phyloP scores from a whole-genome alignment of 208 protist genomes.

The Trypanosoma theileri region DNA sequence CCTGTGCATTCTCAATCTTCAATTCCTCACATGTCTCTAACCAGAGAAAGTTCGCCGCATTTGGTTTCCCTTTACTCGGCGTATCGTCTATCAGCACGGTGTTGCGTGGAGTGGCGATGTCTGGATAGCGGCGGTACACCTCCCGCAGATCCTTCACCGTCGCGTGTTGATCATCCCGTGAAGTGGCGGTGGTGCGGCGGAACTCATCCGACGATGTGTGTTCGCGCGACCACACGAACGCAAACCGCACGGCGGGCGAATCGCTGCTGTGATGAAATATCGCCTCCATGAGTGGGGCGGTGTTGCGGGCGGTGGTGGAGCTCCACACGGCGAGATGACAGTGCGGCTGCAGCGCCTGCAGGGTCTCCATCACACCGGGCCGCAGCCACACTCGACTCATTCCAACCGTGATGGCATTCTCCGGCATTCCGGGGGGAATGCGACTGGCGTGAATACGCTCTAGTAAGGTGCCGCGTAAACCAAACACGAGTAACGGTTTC shows the following conservation, averaged over 20 bases:
- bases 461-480: conserved; percentile 82
- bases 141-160: conserved; percentile 79
- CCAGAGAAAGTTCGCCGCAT: conserved; percentile 85
- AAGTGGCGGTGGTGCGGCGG: conserved; percentile 51
- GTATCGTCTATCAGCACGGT: conserved; percentile 89
- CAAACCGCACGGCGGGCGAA: conserved; percentile 35
- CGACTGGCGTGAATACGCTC: conserved; percentile 75
- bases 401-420: conserved; percentile 68
- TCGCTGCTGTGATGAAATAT: conserved; percentile 41
- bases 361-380: conserved; percentile 58
- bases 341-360: conserved; percentile 61
- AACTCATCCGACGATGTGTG: conserved; percentile 83
- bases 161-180: conserved; percentile 70
- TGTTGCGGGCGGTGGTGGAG: conserved; percentile 86
- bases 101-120: conserved; percentile 64
- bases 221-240: conserved; percentile 87
- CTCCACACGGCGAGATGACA: conserved; percentile 88
- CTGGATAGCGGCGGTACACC: conserved; percentile 61
- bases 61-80: conserved; percentile 75
- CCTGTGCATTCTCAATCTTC: conserved; percentile 41
- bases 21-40: conserved; percentile 66
- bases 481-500: conserved; percentile 82
- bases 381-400: conserved; percentile 83
- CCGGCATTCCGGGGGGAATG: conserved; percentile 58
- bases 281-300: conserved; percentile 68